Evolutionary conservation across 352 stramenopile genomes (phyloP).

Genomic region (Phytophthora agathidicida): DNA sequence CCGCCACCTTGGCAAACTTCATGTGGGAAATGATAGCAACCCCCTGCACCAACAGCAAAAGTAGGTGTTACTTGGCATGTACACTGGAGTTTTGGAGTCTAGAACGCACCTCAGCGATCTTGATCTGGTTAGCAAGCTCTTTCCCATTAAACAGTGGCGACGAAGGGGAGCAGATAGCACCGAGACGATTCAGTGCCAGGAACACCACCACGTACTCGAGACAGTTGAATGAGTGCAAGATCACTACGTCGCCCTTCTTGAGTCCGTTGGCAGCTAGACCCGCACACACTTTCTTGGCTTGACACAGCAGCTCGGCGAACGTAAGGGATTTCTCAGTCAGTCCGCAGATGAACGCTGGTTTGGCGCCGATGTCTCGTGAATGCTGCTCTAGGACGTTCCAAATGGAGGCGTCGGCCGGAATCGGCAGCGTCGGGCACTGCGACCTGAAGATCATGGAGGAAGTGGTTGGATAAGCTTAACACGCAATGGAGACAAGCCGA

Average conservation of each 20-base stretch:
- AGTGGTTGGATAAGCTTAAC: background rate
- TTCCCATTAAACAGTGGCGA: constrained; percentile 41
- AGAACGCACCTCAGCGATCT: constrained; percentile 10
- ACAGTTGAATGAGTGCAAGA: constrained; percentile 63
- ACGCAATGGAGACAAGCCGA: too few relatives aligned
- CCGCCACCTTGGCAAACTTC: constrained; percentile 17
- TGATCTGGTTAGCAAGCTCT: constrained; percentile 42
- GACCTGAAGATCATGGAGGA: constrained; percentile 50
- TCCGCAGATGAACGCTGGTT: constrained; percentile 48
- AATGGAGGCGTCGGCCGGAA: constrained; percentile 41
- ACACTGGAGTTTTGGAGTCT: background rate
- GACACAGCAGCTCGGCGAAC: constrained; percentile 33
- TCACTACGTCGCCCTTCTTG: constrained; percentile 51
- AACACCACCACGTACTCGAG: constrained; percentile 58
- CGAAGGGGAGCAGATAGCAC: constrained; percentile 47
- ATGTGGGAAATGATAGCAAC: constrained; percentile 36
- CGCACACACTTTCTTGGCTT: constrained; percentile 36
- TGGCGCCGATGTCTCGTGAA: constrained; percentile 24
- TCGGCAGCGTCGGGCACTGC: constrained; percentile 25
- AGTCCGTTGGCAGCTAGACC: constrained; percentile 45
- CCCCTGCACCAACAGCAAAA: constrained; percentile 24
- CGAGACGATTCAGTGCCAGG: constrained; percentile 44
- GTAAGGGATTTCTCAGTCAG: constrained; percentile 44
- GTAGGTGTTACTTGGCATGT: too few relatives aligned
- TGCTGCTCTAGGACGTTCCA: constrained; percentile 50